Percentiles rank a stretch among this genome's conserved stretches.
Conservation (phyloP, 140 eudicot genomes). For the Senecio squalidus region DNA sequence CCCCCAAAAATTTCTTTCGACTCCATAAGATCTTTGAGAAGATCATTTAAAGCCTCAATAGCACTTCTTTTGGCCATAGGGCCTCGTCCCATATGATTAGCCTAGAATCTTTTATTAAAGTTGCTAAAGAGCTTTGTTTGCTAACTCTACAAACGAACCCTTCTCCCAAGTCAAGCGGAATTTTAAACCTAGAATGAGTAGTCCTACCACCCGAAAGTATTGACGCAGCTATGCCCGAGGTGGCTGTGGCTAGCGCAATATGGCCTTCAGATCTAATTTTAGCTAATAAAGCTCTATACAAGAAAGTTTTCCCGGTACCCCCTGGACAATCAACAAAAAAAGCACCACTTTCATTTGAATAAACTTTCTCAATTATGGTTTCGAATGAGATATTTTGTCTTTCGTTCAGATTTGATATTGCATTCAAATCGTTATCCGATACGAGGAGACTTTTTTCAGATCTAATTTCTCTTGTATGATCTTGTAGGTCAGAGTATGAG, state of each 20-base stretch:
- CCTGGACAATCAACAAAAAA: conserved; percentile 19
- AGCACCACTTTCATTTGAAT: no score
- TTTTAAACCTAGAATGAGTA: conserved; percentile 12
- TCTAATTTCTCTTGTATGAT: background rate
- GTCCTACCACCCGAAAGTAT: conserved; percentile 17
- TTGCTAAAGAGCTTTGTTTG: no score
- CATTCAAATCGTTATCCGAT: background rate
- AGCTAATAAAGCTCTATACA: conserved; percentile 18
- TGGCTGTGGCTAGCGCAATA: conserved; percentile 8
- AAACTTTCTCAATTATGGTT: no score
- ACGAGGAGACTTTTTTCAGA: background rate
- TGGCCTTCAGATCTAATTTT: background rate
- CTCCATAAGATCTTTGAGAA: no score
- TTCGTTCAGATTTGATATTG: no score
- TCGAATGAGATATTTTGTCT: no score
- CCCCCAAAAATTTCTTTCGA: no score
- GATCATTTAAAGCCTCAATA: no score
- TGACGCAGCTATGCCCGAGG: conserved; percentile 16
- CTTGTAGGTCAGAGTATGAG: background rate
- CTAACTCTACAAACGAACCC: background rate
- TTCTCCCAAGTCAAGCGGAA: background rate
- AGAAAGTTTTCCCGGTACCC: conserved; percentile 12
- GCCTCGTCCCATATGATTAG: no score
- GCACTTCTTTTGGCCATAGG: no score
- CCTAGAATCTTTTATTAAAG: no score